Conservation (phyloP, 192 early-diverging fungal species). For the Blastocladiella britannica region DNA sequence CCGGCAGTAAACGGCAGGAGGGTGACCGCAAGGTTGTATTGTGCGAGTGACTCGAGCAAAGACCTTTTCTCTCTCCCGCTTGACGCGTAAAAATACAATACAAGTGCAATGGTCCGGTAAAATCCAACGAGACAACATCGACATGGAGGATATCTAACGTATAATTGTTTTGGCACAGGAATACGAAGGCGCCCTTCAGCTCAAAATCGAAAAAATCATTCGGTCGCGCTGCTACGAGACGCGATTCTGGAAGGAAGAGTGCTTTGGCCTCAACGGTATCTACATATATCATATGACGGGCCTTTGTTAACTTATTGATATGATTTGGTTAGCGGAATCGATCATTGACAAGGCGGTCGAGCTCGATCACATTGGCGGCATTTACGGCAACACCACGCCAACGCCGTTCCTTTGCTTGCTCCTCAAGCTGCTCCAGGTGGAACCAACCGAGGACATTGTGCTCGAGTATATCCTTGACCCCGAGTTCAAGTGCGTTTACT, state of each 20-base stretch:
- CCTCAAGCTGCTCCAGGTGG: slow-evolving; percentile 78
- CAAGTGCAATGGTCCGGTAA: too few species aligned
- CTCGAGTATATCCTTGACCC: slow-evolving; percentile 58
- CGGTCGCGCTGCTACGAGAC: slow-evolving; percentile 75
- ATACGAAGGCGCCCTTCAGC: background rate
- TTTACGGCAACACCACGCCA: slow-evolving; percentile 65
- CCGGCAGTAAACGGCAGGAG: too few species aligned
- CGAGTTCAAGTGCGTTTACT: slow-evolving; percentile 44
- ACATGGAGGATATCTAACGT: too few species aligned
- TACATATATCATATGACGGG: background rate
- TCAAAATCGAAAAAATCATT: slow-evolving; percentile 70
- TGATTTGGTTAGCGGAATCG: slow-evolving; percentile 36
- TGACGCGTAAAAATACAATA: too few species aligned
- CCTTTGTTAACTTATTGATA: background rate
- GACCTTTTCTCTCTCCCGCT: too few species aligned
- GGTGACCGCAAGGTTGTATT: too few species aligned
- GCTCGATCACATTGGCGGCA: slow-evolving; percentile 54
- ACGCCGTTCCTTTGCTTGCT: slow-evolving; percentile 76
- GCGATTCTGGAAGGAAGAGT: slow-evolving; percentile 90
- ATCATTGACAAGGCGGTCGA: slow-evolving; percentile 73
- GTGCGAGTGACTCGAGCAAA: too few species aligned
- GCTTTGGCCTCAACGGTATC: slow-evolving; percentile 72
- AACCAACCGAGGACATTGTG: slow-evolving; percentile 74
- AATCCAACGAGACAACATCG: too few species aligned
- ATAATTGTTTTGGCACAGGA: too few species aligned